Evolutionary conservation across 2,329 filamentous ascomycete genomes (phyloP).

Genomic region (Cladosporium cucumerinum): DNA sequence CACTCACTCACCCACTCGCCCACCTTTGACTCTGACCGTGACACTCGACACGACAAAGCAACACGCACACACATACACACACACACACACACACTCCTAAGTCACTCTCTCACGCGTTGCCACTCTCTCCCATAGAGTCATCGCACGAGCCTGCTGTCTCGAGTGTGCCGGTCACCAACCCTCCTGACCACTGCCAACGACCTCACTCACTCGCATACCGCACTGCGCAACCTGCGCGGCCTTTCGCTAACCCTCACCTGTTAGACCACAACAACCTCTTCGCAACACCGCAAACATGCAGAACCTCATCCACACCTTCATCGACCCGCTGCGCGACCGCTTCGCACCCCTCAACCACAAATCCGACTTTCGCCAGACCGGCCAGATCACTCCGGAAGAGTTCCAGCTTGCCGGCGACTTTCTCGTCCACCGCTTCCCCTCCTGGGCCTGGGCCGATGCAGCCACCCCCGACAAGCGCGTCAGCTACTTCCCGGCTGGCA

Average conservation of each 20-base stretch:
- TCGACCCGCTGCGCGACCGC: slow-evolving; percentile 86
- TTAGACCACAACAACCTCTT: not conserved
- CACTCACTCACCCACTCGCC: not conserved
- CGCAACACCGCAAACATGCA: slow-evolving; percentile 59
- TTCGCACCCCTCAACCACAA: slow-evolving; percentile 86
- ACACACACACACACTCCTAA: not conserved
- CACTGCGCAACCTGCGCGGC: not conserved
- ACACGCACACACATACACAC: not conserved
- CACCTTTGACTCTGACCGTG: not conserved
- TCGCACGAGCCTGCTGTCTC: not conserved
- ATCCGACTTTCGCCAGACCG: slow-evolving; percentile 89
- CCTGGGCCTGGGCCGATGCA: slow-evolving; percentile 94
- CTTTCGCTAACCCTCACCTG: not conserved
- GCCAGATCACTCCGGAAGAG: slow-evolving; percentile 95
- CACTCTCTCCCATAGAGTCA: not conserved
- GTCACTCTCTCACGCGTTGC: not conserved
- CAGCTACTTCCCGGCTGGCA: slow-evolving; percentile 76
- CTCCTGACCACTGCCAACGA: not conserved
- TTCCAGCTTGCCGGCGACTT: slow-evolving; percentile 96
- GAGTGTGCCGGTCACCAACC: not conserved
- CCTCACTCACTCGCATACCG: not conserved
- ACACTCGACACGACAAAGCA: not conserved
- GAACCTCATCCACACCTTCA: slow-evolving; percentile 77
- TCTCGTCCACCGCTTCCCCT: slow-evolving; percentile 97
- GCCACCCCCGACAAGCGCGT: slow-evolving; percentile 76